Percentiles rank a stretch among this genome's conserved stretches.
Conservation (phyloP, 2,329 filamentous ascomycete species). For the Calonectria pteridis region DNA sequence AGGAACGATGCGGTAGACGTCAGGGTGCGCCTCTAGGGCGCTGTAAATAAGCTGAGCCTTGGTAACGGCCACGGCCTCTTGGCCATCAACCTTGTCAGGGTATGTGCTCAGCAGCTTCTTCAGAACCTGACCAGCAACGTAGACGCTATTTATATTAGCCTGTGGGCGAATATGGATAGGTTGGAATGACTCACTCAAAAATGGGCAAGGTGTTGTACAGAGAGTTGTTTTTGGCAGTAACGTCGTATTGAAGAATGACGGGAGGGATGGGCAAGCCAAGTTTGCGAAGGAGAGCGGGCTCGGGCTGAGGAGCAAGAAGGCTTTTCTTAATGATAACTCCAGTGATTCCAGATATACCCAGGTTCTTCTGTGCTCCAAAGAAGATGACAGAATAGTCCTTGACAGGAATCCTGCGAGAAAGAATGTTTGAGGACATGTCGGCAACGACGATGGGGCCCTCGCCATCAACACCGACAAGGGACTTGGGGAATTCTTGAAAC, state of each 20-base stretch:
- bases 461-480: constrained; percentile 69
- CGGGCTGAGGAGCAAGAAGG: constrained; percentile 78
- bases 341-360: constrained; percentile 87
- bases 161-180: background rate
- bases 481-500: constrained; percentile 79
- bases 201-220: constrained; percentile 97
- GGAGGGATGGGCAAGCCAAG: constrained; percentile 84
- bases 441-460: constrained; percentile 83
- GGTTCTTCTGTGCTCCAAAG: constrained; percentile 95
- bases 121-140: constrained; percentile 90
- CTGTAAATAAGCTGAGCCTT: constrained; percentile 85
- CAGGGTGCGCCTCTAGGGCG: constrained; percentile 78
- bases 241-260: constrained; percentile 85
- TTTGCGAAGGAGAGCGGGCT: constrained; percentile 76
- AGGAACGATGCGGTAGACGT: constrained; percentile 83
- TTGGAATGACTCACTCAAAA: constrained; percentile 72
- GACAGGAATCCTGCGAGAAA: constrained; percentile 82
- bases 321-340: constrained; percentile 87
- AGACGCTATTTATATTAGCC: constrained; percentile 70
- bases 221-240: constrained; percentile 91
- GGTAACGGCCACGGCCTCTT: constrained; percentile 77
- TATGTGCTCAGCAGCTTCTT: constrained; percentile 76
- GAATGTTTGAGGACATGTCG: constrained; percentile 96
- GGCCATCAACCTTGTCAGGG: constrained; percentile 78
- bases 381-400: constrained; percentile 87